These are phyloP conservation scores for Sinapis alba DNA, from an alignment of 441 rosid genomes.

Conservation along the genomic window DNA sequence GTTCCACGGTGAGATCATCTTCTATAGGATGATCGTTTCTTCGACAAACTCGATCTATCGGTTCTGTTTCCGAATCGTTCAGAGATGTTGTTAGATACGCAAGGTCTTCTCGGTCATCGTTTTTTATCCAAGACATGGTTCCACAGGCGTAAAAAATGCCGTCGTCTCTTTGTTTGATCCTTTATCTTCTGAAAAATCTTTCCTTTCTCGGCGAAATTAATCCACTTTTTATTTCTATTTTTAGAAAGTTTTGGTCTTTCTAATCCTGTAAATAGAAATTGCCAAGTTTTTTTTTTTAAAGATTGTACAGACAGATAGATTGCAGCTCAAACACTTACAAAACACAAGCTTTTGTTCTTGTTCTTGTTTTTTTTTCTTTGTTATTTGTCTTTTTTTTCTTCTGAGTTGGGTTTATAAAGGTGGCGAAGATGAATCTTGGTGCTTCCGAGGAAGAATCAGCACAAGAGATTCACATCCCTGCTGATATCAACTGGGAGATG, in stretches of 20 bases:
- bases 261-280: slow-evolving; percentile 36
- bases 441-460: slow-evolving; percentile 61
- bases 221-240: neutral
- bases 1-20: neutral
- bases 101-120: slow-evolving; percentile 35
- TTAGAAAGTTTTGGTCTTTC: slow-evolving; percentile 19
- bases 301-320: slow-evolving; percentile 33
- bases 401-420: slow-evolving; percentile 33
- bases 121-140: slow-evolving; percentile 60
- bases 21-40: slow-evolving; percentile 40
- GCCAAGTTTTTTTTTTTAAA: neutral
- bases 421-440: slow-evolving; percentile 70
- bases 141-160: slow-evolving; percentile 40
- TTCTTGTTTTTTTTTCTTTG: neutral
- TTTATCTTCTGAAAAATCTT: slow-evolving; percentile 4
- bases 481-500: slow-evolving; percentile 82
- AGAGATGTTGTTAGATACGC: slow-evolving; percentile 42
- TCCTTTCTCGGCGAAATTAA: neutral
- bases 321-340: neutral
- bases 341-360: neutral
- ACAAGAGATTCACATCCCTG: slow-evolving; percentile 62
- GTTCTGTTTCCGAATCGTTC: slow-evolving; percentile 24
- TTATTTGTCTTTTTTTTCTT: neutral
- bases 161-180: slow-evolving; percentile 33
- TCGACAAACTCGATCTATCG: slow-evolving; percentile 33